A percentile compares a stretch with the other conserved stretches of the same genome.
Conservation (phyloP, 1,284 basidiomycete genomes). For the Papiliotrema nemorosa region DNA sequence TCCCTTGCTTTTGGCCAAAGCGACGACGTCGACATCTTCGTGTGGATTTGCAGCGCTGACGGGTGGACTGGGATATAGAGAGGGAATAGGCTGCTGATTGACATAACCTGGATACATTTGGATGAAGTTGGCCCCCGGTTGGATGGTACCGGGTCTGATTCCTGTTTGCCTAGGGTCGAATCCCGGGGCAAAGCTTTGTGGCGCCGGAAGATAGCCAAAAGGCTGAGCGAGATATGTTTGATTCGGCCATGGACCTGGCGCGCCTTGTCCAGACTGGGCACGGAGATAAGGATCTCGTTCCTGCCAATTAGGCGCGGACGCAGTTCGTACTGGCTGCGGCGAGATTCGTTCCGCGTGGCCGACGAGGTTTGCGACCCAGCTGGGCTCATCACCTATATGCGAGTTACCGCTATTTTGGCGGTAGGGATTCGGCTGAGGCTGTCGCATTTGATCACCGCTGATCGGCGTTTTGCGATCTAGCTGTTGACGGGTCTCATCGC, state of each 20-base stretch:
- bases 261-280: background rate
- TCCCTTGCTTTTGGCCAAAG: conserved; percentile 78
- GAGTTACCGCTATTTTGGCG: conserved; percentile 3
- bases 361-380: conserved; percentile 45
- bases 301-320: conserved; percentile 13
- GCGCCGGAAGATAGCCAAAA: background rate
- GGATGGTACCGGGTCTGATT: background rate
- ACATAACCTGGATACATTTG: conserved; percentile 1
- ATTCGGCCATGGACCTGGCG: background rate
- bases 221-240: conserved; percentile 5
- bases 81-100: background rate
- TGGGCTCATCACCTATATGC: conserved; percentile 31
- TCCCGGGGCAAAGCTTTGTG: background rate
- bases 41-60: conserved; percentile 19
- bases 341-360: conserved; percentile 33
- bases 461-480: conserved; percentile 7
- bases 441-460: background rate
- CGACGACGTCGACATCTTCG: conserved; percentile 67
- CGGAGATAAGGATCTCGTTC: conserved; percentile 7
- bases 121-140: conserved; percentile 7
- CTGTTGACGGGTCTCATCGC: background rate
- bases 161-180: background rate
- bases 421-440: conserved; percentile 9
- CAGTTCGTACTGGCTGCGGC: conserved; percentile 20
- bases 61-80: conserved; percentile 15